Percentiles rank a stretch among this genome's conserved stretches.
Conservation (phyloP, 2,329 filamentous ascomycete genomes). For the Colletotrichum truncatum region DNA sequence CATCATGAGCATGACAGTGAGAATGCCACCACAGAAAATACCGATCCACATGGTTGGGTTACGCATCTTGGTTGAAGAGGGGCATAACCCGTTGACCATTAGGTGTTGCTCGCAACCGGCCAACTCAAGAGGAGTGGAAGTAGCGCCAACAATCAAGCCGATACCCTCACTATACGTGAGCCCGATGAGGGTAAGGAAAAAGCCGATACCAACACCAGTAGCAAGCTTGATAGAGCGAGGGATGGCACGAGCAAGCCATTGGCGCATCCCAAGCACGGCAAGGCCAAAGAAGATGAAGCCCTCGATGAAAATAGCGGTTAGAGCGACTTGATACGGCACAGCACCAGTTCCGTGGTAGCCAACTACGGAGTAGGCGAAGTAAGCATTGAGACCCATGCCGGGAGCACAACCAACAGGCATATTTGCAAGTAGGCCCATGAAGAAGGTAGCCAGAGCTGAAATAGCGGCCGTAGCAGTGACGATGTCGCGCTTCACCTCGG, state of each 20-base stretch:
- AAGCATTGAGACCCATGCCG: slow-evolving; percentile 77
- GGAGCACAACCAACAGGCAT: slow-evolving; percentile 59
- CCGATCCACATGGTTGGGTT: slow-evolving; percentile 87
- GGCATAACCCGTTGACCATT: slow-evolving; percentile 64
- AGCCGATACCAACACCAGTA: slow-evolving; percentile 84
- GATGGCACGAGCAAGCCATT: slow-evolving; percentile 87
- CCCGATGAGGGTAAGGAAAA: slow-evolving; percentile 81
- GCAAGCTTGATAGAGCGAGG: slow-evolving; percentile 88
- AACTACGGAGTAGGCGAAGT: slow-evolving; percentile 81
- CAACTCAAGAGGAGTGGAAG: slow-evolving; percentile 74
- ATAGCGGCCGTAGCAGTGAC: slow-evolving; percentile 89
- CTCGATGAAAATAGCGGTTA: slow-evolving; percentile 90
- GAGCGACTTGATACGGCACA: slow-evolving; percentile 78
- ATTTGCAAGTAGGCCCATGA: slow-evolving; percentile 85
- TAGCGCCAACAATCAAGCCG: slow-evolving; percentile 77
- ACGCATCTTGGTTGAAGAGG: slow-evolving; percentile 76
- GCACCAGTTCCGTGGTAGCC: slow-evolving; percentile 78
- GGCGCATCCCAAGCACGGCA: slow-evolving; percentile 82
- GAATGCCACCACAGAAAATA: slow-evolving; percentile 84
- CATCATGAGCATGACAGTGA: slow-evolving; percentile 84
- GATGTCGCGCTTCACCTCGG: slow-evolving; percentile 77
- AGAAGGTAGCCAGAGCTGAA: slow-evolving; percentile 80
- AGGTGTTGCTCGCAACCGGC: slow-evolving; percentile 68
- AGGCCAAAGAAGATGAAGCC: slow-evolving; percentile 86
- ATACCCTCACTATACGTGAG: slow-evolving; percentile 86